phyloP scores from a whole-genome alignment of 192 early-diverging fungal species.

The Backusella macrospora region DNA sequence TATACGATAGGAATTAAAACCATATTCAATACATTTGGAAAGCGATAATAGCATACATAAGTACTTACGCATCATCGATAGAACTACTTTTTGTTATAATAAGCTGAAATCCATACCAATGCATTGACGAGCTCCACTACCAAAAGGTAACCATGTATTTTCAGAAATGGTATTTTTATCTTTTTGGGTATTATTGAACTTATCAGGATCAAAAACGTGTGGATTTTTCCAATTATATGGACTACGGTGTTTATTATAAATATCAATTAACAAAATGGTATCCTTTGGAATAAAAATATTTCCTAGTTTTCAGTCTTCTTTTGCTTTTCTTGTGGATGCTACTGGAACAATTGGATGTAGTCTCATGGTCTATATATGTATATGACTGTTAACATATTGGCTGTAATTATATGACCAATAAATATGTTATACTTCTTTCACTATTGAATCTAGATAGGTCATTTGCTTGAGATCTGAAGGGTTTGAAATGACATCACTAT shows the following conservation, averaged over 20 bases:
- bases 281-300: constrained; percentile 24
- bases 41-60: background rate
- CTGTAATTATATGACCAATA: background rate
- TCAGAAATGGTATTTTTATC: constrained; percentile 11
- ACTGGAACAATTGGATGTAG: background rate
- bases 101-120: constrained; percentile 68
- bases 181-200: constrained; percentile 10
- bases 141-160: constrained; percentile 59
- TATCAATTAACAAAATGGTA: constrained; percentile 5
- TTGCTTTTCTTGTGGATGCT: constrained; percentile 2
- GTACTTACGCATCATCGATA: constrained; percentile 46
- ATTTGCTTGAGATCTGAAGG: constrained; percentile 15
- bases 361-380: constrained; percentile 17
- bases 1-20: background rate
- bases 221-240: constrained; percentile 22
- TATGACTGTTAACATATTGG: background rate
- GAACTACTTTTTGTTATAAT: constrained; percentile 56
- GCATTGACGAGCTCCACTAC: constrained; percentile 60
- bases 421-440: constrained; percentile 21
- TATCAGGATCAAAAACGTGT: constrained; percentile 24
- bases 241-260: constrained; percentile 23
- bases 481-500: background rate
- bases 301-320: constrained; percentile 12
- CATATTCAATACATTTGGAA: background rate
- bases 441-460: constrained; percentile 19